Evolutionary conservation across 2,329 filamentous ascomycete species (phyloP), one percentile per base, ranked within the genome.

Genomic region (Epichloe coenophiala): DNA sequence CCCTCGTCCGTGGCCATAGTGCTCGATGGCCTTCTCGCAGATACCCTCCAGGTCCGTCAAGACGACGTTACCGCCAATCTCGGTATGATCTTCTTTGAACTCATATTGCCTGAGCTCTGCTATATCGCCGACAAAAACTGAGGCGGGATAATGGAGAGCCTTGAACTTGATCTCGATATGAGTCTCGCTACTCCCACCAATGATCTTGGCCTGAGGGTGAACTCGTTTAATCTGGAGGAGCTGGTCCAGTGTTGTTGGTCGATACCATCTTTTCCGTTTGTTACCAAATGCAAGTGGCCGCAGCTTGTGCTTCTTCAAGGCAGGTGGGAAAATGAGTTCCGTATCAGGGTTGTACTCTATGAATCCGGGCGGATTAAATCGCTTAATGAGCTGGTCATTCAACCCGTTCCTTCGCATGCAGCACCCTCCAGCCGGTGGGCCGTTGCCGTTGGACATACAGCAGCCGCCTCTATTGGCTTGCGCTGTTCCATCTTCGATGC

Each of bases 141-240:
- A 96, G 1, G 87, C 81, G 4, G 84, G 84, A 63, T 97, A 97
- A 59, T 89, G 79, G 73, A 95, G 80, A 1, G 84, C 88, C 71
- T 97, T 97, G 77, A 98, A 97, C 68, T 95, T 96, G 70, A 94
- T 86, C 68, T 98, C 93, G 54, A 98, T 97, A 67, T 97, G 93
- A 0, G 91, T 97, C 67, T 98, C 93, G 2, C 90, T 95, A 64
- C 89, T 95, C 54, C 93, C 93, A 47, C 89, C 91, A 54, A 98
- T 95, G 54, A 98, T 81, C 67, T 97, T 98, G 4, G 91, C 88
- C 27, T 83, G 81, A 0, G 91, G 91, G 57, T 88, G 84, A 0
- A 78, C 81, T 59, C 76, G 82, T 71, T 97, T 97, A 69, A 98
- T 95, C 63, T 95, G 85, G 15, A 97, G 76, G 15, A 98, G 73